Evolutionary conservation across 352 stramenopile genomes (phyloP).

Genomic region (Pilasporangium apinafurcum): DNA sequence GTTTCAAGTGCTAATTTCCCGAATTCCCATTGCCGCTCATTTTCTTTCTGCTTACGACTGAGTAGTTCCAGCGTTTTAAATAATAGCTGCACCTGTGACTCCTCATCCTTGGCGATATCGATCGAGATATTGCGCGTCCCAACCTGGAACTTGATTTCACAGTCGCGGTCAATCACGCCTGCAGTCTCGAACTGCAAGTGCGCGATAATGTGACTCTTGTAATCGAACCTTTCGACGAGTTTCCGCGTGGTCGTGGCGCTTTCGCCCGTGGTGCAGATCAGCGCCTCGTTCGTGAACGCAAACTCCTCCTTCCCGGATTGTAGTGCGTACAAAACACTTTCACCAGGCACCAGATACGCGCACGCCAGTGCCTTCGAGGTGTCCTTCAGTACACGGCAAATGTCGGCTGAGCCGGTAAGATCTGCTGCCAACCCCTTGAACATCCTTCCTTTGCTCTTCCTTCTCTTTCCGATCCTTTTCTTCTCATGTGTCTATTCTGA

Average conservation of each 20-base stretch:
- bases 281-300: constrained; percentile 11
- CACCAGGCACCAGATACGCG: constrained; percentile 38
- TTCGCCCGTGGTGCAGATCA: background rate
- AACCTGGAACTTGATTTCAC: constrained; percentile 41
- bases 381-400: constrained; percentile 34
- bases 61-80: constrained; percentile 56
- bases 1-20: constrained; percentile 34
- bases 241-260: constrained; percentile 7
- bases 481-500: background rate
- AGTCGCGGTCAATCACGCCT: constrained; percentile 9
- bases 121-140: constrained; percentile 31
- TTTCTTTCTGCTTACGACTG: constrained; percentile 29
- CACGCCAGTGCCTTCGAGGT: constrained; percentile 30
- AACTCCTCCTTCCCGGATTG: constrained; percentile 11
- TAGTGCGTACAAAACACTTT: constrained; percentile 36
- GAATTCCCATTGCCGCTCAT: constrained; percentile 40
- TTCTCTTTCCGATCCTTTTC: background rate
- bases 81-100: constrained; percentile 18
- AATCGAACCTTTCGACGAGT: constrained; percentile 6
- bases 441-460: constrained; percentile 11
- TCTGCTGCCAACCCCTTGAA: constrained; percentile 47
- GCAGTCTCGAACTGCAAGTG: constrained; percentile 10
- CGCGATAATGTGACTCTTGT: constrained; percentile 8
- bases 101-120: constrained; percentile 36
- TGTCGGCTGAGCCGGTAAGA: constrained; percentile 40